Conservation (phyloP, 768 basidiomycete species). For the Leccinum obscurum region DNA sequence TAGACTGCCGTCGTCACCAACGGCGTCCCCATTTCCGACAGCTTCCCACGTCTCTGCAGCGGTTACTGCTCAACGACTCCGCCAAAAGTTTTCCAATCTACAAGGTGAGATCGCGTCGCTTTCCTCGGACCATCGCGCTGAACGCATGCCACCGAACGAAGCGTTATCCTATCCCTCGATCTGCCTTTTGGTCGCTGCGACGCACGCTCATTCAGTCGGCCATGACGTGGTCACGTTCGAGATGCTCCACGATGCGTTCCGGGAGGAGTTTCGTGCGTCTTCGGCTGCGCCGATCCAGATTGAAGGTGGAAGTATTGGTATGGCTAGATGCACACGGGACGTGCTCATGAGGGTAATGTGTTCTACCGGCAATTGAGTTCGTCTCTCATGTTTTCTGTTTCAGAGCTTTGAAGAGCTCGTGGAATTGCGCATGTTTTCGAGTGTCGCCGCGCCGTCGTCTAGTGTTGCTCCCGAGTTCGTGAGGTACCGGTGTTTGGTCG, state of each 20-base stretch:
- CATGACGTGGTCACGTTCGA: conserved; percentile 86
- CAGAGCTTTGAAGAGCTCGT: conserved; percentile 81
- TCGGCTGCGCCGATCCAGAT: conserved; percentile 73
- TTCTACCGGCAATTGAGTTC: conserved; percentile 10
- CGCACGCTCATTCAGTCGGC: conserved; percentile 75
- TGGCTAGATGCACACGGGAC: conserved; percentile 63
- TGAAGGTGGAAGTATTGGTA: conserved; percentile 73
- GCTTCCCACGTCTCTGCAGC: conserved; percentile 43
- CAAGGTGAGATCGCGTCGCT: conserved; percentile 42
- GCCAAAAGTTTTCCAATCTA: conserved; percentile 52
- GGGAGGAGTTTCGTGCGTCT: conserved; percentile 70
- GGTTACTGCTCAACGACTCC: conserved; percentile 53
- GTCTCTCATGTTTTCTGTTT: conserved; percentile 4
- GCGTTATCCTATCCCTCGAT: conserved; percentile 76
- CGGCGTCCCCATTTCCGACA: conserved; percentile 55
- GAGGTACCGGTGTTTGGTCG: conserved; percentile 68
- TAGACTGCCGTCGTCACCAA: conserved; percentile 48
- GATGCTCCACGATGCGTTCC: conserved; percentile 81
- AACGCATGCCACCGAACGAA: conserved; percentile 29
- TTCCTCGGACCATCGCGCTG: not conserved
- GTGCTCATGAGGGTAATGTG: conserved; percentile 69
- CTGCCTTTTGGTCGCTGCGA: conserved; percentile 82
- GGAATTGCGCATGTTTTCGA: conserved; percentile 53
- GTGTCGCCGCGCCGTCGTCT: conserved; percentile 47
- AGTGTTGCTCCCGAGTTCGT: conserved; percentile 67